Conservation (phyloP, 2,329 filamentous ascomycete genomes). For the Trichoderma koningiopsis region DNA sequence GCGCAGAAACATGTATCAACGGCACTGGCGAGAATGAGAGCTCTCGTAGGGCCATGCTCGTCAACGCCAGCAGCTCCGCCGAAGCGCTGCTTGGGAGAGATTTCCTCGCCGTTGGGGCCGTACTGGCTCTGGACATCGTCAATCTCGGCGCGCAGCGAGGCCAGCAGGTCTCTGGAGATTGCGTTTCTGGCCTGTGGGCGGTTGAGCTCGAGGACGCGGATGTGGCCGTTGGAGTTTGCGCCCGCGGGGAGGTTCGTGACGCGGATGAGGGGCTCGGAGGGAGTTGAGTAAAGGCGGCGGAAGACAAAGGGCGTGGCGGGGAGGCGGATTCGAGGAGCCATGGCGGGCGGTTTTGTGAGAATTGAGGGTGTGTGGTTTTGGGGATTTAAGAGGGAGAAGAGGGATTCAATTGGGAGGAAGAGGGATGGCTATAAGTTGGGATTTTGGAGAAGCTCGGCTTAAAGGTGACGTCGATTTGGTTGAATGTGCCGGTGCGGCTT, state of each 20-base stretch:
- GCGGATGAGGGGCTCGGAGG: conserved; percentile 61
- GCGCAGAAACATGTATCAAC: conserved; percentile 90
- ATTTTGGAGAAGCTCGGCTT: conserved; percentile 15
- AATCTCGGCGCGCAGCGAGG: conserved; percentile 71
- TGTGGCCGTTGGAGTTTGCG: conserved; percentile 66
- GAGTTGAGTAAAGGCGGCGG: conserved; percentile 47
- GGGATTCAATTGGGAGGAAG: neutral
- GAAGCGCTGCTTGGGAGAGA: conserved; percentile 44
- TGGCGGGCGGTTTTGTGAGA: conserved; percentile 28
- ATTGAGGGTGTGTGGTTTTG: neutral
- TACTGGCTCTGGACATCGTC: conserved; percentile 69
- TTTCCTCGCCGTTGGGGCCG: conserved; percentile 56
- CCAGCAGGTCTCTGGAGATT: conserved; percentile 77
- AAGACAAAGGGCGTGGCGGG: conserved; percentile 27
- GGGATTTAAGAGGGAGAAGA: neutral
- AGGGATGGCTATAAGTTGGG: neutral
- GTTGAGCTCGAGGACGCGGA: conserved; percentile 86
- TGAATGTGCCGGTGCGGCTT: conserved; percentile 22
- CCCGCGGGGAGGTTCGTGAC: conserved; percentile 74
- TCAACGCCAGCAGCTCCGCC: conserved; percentile 49
- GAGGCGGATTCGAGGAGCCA: conserved; percentile 39
- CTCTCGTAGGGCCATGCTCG: conserved; percentile 66
- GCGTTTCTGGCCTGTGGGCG: conserved; percentile 85
- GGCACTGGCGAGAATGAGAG: conserved; percentile 80
- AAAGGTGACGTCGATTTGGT: conserved; percentile 18